Conservation (phyloP, 2,329 filamentous ascomycete genomes). For the Colletotrichum tabaci region DNA sequence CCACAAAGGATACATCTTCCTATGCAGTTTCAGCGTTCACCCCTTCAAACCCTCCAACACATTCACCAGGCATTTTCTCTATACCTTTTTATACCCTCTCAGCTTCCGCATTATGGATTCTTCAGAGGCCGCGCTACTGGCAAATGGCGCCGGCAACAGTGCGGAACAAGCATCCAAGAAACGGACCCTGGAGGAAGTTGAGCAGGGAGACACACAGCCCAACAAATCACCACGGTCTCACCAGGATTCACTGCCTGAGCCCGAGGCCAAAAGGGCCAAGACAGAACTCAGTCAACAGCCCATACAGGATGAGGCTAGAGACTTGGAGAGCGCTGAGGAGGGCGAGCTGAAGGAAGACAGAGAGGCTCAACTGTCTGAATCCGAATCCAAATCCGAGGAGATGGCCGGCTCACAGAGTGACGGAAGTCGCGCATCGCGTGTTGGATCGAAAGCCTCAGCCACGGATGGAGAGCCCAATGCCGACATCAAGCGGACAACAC, state of each 20-base stretch:
- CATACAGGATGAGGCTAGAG: conserved; percentile 1
- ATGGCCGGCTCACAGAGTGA: conserved; percentile 5
- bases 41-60: neutral
- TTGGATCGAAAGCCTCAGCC: neutral
- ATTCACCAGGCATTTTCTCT: neutral
- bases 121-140: conserved; percentile 10
- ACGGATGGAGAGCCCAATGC: conserved; percentile 16
- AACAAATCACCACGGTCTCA: conserved; percentile 25
- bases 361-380: conserved; percentile 12
- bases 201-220: conserved; percentile 25
- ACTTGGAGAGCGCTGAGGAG: conserved; percentile 48
- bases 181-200: conserved; percentile 47
- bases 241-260: conserved; percentile 31
- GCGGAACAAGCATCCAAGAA: conserved; percentile 45
- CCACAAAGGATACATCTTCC: neutral
- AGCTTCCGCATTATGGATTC: conserved; percentile 28
- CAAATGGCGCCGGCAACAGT: neutral
- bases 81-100: neutral
- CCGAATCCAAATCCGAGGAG: conserved; percentile 12
- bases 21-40: neutral
- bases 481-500: conserved; percentile 22
- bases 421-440: neutral
- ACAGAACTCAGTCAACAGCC: neutral
- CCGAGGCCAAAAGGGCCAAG: conserved; percentile 44
- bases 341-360: conserved; percentile 51